A percentile compares a stretch with the other conserved stretches of the same genome.
phyloP scores from a whole-genome alignment of 1,284 basidiomycete genomes.

The Sanghuangporus sanghuang region DNA sequence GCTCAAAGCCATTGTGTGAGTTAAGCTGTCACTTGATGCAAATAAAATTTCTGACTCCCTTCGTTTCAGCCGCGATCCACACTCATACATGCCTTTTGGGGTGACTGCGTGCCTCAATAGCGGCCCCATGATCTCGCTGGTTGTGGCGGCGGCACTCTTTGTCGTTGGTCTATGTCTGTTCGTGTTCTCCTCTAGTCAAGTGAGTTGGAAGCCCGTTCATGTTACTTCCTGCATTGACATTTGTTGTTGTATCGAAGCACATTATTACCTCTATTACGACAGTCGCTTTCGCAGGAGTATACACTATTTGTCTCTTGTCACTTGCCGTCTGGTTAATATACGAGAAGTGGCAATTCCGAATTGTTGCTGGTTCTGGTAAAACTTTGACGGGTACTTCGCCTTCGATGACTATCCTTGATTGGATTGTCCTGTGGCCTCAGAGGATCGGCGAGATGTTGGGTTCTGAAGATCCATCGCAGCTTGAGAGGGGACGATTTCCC shows the following conservation, averaged over 20 bases:
- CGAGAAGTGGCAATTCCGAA: slow-evolving; percentile 8
- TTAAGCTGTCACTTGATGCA: neutral
- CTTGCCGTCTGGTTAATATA: neutral
- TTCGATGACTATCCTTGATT: neutral
- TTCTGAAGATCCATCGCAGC: neutral
- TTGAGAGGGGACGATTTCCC: neutral
- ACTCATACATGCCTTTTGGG: neutral
- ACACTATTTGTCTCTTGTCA: neutral
- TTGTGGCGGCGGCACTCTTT: slow-evolving; percentile 4
- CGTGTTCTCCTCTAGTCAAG: neutral
- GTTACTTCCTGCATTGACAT: neutral
- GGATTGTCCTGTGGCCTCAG: neutral
- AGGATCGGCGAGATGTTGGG: neutral
- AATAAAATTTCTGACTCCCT: too few species aligned
- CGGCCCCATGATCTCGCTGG: slow-evolving; percentile 6
- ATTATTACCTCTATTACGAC: neutral
- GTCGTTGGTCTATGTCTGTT: slow-evolving; percentile 2
- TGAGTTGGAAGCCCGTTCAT: neutral
- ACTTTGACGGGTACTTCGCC: neutral
- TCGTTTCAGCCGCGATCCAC: neutral
- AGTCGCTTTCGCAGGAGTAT: neutral
- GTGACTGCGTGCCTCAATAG: slow-evolving; percentile 3
- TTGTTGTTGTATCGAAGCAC: neutral
- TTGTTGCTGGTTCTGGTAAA: neutral
- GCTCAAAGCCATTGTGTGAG: slow-evolving; percentile 5